phyloP scores from a whole-genome alignment of 805 yeast species.

The Monosporozyma aerobia region DNA sequence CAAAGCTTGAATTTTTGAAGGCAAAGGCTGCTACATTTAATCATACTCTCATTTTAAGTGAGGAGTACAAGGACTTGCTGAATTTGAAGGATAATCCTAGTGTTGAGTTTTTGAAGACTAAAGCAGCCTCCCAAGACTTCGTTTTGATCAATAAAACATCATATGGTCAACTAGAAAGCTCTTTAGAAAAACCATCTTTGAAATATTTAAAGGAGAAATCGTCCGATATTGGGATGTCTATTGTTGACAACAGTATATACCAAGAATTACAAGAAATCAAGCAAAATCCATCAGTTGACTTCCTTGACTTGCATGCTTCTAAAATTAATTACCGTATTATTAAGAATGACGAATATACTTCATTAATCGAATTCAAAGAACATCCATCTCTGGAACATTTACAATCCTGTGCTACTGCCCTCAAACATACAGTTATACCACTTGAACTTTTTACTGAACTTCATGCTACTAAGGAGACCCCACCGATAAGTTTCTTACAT shows the following conservation, averaged over 20 bases:
- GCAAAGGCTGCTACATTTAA: neutral
- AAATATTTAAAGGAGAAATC: slow-evolving; percentile 2
- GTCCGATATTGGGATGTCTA: neutral
- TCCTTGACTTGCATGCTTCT: neutral
- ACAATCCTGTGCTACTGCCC: neutral
- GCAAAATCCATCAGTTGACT: neutral
- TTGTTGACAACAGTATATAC: neutral
- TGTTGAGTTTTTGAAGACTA: slow-evolving; percentile 1
- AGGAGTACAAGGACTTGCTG: neutral
- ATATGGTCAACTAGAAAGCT: neutral
- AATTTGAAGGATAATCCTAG: neutral
- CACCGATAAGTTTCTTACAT: slow-evolving; percentile 10
- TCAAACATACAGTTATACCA: neutral
- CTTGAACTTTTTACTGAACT: neutral
- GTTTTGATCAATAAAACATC: neutral
- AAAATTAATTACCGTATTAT: neutral
- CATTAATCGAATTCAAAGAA: neutral
- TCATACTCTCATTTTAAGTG: neutral
- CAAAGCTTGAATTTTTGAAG: neutral
- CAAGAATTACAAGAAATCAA: neutral
- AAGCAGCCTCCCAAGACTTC: neutral
- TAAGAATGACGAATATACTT: neutral
- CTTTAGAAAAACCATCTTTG: slow-evolving; percentile 3
- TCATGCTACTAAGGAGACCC: slow-evolving; percentile 3
- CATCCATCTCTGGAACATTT: neutral